Base-by-base conservation (phyloP, 75 land plant genomes). In the Picea glauca region DNA sequence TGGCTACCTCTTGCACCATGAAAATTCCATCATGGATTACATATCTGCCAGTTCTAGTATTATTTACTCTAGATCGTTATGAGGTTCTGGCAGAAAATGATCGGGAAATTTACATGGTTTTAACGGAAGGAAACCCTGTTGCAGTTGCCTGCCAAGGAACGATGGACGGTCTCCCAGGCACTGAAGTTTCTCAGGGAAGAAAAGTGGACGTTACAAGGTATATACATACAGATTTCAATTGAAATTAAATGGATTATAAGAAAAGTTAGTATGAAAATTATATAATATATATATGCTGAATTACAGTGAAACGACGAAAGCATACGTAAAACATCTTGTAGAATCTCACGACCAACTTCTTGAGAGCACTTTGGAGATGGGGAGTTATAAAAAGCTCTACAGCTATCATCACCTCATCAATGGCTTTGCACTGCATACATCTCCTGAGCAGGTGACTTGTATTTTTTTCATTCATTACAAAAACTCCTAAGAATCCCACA, bases 381-480 rank as follows among this genome's bases (percentile, higher is more conserved):
- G 81, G 17, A 85, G 75, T 77, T 94, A 92, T 82, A 78, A 35
- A 62, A 92, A 92, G 80, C 88, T 94, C 60, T 90, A 88, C 80
- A 94, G 98, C 86, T 94, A 87, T 85, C 82, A 83, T 33, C 88
- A 94, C 79, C 74, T 92, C 58, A 64, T 86, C 58, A 90, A 92
- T 82, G 98, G 94, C 57, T 94, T 94, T 78, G 90, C 98, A 2
- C 85, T 90, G 78, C 88, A 87, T 62, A 84, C 89, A 0, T 83
- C 91, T 59, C 83, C 82, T 43, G 73, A 91, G 62, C 93, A 93
- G 93, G 96, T 89, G 2, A 58, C 50, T 30, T 5, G 26, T n/a
- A 32, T 11, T 65, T 43, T 38, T 62, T 67, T 57, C 17, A 7
- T 58, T 18, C 33, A 12, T 60, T 40, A 13, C 30, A 17, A 26